Conservation (phyloP, 2,329 filamentous ascomycete species). For the Harringtonia lauricola region DNA sequence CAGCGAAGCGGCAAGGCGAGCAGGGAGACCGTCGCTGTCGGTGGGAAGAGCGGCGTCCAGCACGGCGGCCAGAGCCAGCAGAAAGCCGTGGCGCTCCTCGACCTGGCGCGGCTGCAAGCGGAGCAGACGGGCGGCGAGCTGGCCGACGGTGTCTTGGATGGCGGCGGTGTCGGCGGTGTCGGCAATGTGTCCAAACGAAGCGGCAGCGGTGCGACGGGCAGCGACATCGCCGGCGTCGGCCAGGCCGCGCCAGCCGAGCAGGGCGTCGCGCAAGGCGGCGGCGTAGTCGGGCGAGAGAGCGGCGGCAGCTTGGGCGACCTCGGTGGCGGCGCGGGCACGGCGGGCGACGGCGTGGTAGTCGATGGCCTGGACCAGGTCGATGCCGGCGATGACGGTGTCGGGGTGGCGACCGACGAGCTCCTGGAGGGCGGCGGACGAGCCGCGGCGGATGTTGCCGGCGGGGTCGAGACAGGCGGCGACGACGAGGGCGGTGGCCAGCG, state of each 20-base stretch:
- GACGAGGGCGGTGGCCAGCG: constrained; percentile 68
- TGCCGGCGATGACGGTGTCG: constrained; percentile 70
- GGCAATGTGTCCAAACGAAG: constrained; percentile 52
- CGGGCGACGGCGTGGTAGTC: constrained; percentile 91
- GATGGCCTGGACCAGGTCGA: constrained; percentile 75
- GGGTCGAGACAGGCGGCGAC: constrained; percentile 77
- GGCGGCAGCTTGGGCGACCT: constrained; percentile 62
- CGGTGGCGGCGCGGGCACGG: constrained; percentile 68
- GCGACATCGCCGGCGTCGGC: constrained; percentile 62
- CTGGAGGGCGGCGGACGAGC: constrained; percentile 85
- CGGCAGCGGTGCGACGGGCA: constrained; percentile 62
- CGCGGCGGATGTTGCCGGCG: constrained; percentile 84
- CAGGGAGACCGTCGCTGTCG: no score
- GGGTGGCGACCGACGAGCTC: constrained; percentile 91
- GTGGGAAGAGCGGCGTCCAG: constrained; percentile 34
- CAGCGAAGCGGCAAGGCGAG: no score
- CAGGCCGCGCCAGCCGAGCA: constrained; percentile 83
- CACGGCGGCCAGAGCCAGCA: constrained; percentile 50
- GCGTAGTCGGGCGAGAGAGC: constrained; percentile 55
- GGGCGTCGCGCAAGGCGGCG: constrained; percentile 54
- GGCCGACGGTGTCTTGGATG: constrained; percentile 20
- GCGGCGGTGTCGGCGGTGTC: constrained; percentile 12
- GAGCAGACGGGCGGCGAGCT: constrained; percentile 32
- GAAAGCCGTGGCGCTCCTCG: constrained; percentile 58
- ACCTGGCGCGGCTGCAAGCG: constrained; percentile 45